phyloP scores from a whole-genome alignment of 352 stramenopile species.

The Globisporangium mamillatum region DNA sequence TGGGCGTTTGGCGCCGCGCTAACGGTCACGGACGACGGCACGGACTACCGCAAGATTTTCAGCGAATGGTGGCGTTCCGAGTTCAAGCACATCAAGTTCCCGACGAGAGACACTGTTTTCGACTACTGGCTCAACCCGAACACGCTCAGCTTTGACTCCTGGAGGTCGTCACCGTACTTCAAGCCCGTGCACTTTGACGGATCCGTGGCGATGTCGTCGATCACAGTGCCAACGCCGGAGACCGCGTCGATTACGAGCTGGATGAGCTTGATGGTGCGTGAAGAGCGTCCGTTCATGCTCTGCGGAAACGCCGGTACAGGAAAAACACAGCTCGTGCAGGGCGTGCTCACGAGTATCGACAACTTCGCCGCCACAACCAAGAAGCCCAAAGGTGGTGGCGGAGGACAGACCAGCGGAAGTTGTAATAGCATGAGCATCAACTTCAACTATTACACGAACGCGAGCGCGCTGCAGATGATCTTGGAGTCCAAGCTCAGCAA shows the following conservation, averaged over 20 bases:
- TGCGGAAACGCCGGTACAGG: conserved; percentile 90
- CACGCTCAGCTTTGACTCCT: conserved; percentile 89
- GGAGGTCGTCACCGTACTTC: conserved; percentile 92
- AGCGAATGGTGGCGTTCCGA: conserved; percentile 93
- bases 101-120: conserved; percentile 93
- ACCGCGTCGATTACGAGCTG: conserved; percentile 92
- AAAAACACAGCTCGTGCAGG: conserved; percentile 93
- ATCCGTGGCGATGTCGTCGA: conserved; percentile 67
- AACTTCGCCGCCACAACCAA: conserved; percentile 24
- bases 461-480: conserved; percentile 64
- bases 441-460: conserved; percentile 86
- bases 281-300: conserved; percentile 93
- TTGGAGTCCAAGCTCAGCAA: conserved; percentile 90
- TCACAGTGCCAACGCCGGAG: conserved; percentile 93
- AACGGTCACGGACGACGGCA: conserved; percentile 90
- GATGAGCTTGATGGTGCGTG: conserved; percentile 92
- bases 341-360: conserved; percentile 61
- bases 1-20: conserved; percentile 92
- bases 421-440: conserved; percentile 70
- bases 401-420: conserved; percentile 27
- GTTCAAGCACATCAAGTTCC: conserved; percentile 94
- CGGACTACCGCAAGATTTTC: conserved; percentile 92
- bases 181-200: conserved; percentile 74
- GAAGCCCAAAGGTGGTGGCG: conserved; percentile 8
- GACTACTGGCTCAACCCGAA: conserved; percentile 95